phyloP scores from a whole-genome alignment of 805 yeast species.

The Wickerhamomyces queroliae region DNA sequence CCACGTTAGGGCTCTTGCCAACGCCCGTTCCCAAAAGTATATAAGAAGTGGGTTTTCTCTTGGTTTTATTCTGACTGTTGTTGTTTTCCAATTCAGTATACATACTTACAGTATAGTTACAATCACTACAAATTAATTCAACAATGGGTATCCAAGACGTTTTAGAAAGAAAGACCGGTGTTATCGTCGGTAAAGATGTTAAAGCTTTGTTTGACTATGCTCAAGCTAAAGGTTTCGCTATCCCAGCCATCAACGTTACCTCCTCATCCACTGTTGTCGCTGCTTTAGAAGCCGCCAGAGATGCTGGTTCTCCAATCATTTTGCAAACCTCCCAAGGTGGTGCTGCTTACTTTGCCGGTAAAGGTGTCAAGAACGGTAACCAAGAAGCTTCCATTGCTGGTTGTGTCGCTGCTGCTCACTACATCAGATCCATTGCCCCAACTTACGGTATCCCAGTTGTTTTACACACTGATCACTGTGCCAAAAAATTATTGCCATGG shows the following conservation, averaged over 20 bases:
- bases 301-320: conserved; percentile 89
- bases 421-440: conserved; percentile 95
- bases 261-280: conserved; percentile 96
- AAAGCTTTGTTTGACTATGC: conserved; percentile 80
- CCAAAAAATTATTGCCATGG: conserved; percentile 97
- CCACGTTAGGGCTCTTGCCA: neutral
- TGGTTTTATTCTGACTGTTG: too few relatives aligned
- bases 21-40: neutral
- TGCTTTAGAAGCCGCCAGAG: conserved; percentile 96
- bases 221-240: conserved; percentile 88
- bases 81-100: too few relatives aligned
- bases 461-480: conserved; percentile 98
- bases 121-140: neutral
- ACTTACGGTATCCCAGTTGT: conserved; percentile 94
- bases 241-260: conserved; percentile 98
- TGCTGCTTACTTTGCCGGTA: conserved; percentile 99
- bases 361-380: conserved; percentile 92
- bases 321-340: conserved; percentile 98
- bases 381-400: conserved; percentile 95
- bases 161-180: conserved; percentile 90
- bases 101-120: neutral
- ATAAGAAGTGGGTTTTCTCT: neutral
- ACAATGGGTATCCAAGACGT: conserved; percentile 67
- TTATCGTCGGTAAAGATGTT: conserved; percentile 98
- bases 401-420: conserved; percentile 96